Evolutionary conservation across 2,329 filamentous ascomycete species (phyloP).

Genomic region (Hypoxylon sp.): DNA sequence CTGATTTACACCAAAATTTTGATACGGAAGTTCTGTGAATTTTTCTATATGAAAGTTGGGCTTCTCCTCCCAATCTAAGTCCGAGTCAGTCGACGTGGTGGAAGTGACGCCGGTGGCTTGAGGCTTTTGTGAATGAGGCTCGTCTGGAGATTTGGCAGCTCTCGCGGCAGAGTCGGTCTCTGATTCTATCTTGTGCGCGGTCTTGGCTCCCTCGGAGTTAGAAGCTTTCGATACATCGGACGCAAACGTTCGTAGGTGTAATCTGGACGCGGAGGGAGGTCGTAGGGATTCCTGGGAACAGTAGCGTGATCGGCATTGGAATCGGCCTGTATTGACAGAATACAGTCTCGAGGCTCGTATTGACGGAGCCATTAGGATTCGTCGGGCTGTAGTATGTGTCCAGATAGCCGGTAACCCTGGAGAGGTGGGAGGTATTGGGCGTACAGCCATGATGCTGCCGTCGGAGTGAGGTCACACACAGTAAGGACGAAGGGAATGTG

Average conservation of each 20-base stretch:
- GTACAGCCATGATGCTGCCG: conserved; percentile 44
- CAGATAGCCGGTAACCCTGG: conserved; percentile 20
- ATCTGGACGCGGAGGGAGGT: conserved; percentile 16
- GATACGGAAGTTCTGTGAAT: conserved; percentile 82
- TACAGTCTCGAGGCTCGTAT: conserved; percentile 38
- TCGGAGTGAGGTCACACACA: conserved; percentile 19
- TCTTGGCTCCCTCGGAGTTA: conserved; percentile 35
- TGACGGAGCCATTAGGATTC: conserved; percentile 11
- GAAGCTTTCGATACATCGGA: conserved; percentile 41
- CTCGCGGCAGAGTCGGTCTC: conserved; percentile 49
- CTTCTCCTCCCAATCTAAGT: conserved; percentile 80
- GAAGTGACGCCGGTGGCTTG: conserved; percentile 42
- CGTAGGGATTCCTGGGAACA: conserved; percentile 12
- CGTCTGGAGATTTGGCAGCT: conserved; percentile 48
- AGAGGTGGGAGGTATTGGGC: conserved; percentile 36
- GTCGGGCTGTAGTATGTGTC: conserved; percentile 17
- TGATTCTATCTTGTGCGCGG: conserved; percentile 47
- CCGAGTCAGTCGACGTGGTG: conserved; percentile 43
- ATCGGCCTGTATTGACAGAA: conserved; percentile 35
- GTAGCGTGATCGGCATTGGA: conserved; percentile 25
- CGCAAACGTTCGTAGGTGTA: conserved; percentile 41
- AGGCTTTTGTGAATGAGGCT: conserved; percentile 47
- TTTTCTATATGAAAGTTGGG: conserved; percentile 78
- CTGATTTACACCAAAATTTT: conserved; percentile 93
- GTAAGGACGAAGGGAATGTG: conserved; percentile 5